Base-by-base conservation (phyloP, 495 filamentous ascomycete genomes). In the Aspergillus biplanus region DNA sequence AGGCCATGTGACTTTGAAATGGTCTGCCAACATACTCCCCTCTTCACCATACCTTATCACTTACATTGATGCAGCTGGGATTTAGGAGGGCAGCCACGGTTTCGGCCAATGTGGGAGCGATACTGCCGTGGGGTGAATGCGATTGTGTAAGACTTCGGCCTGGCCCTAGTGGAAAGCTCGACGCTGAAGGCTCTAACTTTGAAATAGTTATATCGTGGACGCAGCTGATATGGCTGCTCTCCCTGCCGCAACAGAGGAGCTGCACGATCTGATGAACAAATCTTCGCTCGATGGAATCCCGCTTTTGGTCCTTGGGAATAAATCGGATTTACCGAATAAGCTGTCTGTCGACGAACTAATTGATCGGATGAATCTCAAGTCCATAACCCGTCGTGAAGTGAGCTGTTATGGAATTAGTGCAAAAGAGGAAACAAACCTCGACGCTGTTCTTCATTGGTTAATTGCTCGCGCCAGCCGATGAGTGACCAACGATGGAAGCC, bases 361-460 rank as follows among this genome's bases (percentile, higher is more conserved):
- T 79, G 93, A 97, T 42, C 88, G 86, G 55, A 86, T 99, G 84
- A 88, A 97, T 67, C 84, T 99, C 34, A 95, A 93, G 76, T 86
- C 87, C 56, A 90, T 99, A 71, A 90, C 89, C 46, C 89, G 91
- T 70, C 91, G 95, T 34, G 95, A 99, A 76, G 94, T 99, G 67
- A 96, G 92, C 83, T 99, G 95, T 80, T 99, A 98, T 75, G 93
- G 95, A 57, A 98, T 99, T 78, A 97, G 92, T 69, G 95, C 94
- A 42, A 97, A 97, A 73, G 94, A 99, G 73, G 95, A 99, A 78
- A 97, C 94, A 35, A 99, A 99, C 76, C 85, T 99, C 66, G 95
- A 99, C 75, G 95, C 93, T 6, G 95, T 99, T 42, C 76, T 99
- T 70, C 91, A 97, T 71, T 99, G 96, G 94, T 79, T 99, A 73